Evolutionary conservation across 768 basidiomycete species (phyloP).

Genomic region (Phaeotremella fagi): DNA sequence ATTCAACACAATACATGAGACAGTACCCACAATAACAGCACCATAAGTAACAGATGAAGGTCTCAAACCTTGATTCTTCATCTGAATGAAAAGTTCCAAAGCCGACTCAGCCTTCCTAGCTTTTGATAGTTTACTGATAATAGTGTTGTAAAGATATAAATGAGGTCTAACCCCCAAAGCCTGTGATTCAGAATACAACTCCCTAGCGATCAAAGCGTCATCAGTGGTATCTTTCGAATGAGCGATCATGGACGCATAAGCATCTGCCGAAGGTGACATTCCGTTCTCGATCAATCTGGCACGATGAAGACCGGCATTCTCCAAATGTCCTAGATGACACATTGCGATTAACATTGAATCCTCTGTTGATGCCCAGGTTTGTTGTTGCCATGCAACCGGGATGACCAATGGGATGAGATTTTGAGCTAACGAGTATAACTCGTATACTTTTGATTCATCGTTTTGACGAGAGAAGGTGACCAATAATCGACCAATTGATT

Average conservation of each 20-base stretch:
- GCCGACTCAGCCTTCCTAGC: conserved; percentile 90
- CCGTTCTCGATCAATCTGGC: conserved; percentile 70
- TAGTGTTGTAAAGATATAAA: conserved; percentile 90
- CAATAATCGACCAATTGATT: conserved; percentile 61
- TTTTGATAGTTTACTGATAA: conserved; percentile 91
- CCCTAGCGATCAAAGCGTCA: conserved; percentile 79
- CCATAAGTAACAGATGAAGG: conserved; percentile 91
- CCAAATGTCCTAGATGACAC: conserved; percentile 73
- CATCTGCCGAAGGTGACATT: conserved; percentile 74
- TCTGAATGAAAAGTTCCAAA: conserved; percentile 76
- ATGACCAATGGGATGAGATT: conserved; percentile 54
- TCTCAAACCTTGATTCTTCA: conserved; percentile 62
- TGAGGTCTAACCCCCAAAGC: conserved; percentile 67
- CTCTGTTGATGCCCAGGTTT: conserved; percentile 72
- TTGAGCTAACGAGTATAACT: conserved; percentile 68
- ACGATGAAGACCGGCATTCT: conserved; percentile 76
- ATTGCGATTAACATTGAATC: conserved; percentile 83
- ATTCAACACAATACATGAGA: background rate
- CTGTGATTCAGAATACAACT: conserved; percentile 74
- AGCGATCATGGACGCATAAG: conserved; percentile 85
- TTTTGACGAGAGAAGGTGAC: conserved; percentile 62
- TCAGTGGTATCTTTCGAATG: conserved; percentile 91
- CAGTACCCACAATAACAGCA: conserved; percentile 63
- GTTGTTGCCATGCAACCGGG: conserved; percentile 53
- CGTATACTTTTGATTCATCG: conserved; percentile 59